Conservation (phyloP, 345 rosid genomes). For the Bruguiera gymnorhiza region DNA sequence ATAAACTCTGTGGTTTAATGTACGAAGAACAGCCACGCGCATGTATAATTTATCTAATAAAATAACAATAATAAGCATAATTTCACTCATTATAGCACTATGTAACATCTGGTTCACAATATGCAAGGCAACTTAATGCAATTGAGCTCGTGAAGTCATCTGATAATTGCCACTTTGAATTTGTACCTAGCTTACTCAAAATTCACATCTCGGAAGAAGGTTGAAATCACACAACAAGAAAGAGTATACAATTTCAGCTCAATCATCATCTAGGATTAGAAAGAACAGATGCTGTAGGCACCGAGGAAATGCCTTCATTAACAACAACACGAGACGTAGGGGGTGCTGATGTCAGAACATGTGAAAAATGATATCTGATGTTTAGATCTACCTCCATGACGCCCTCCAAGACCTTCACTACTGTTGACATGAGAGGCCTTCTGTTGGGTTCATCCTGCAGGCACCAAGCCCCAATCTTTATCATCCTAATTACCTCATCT, state of each 20-base stretch:
- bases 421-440: conserved; percentile 69
- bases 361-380: too few relatives aligned
- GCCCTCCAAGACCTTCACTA: conserved; percentile 70
- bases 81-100: too few relatives aligned
- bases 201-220: not conserved
- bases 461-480: conserved; percentile 60
- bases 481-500: conserved; percentile 59
- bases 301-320: not conserved
- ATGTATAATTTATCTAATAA: not conserved
- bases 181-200: too few relatives aligned
- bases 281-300: conserved; percentile 10
- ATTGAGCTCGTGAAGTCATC: too few relatives aligned
- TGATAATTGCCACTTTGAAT: too few relatives aligned
- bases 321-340: not conserved
- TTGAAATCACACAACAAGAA: not conserved
- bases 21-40: conserved; percentile 12
- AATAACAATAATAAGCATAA: too few relatives aligned
- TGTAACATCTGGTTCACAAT: too few relatives aligned
- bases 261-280: conserved; percentile 18
- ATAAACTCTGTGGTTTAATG: not conserved
- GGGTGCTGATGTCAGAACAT: too few relatives aligned
- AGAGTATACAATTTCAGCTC: not conserved
- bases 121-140: too few relatives aligned
- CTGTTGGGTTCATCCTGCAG: conserved; percentile 61
- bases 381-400: conserved; percentile 38